These are phyloP conservation scores for Boechera stricta DNA, from an alignment of 345 rosid genomes.

Conservation along the genomic window DNA sequence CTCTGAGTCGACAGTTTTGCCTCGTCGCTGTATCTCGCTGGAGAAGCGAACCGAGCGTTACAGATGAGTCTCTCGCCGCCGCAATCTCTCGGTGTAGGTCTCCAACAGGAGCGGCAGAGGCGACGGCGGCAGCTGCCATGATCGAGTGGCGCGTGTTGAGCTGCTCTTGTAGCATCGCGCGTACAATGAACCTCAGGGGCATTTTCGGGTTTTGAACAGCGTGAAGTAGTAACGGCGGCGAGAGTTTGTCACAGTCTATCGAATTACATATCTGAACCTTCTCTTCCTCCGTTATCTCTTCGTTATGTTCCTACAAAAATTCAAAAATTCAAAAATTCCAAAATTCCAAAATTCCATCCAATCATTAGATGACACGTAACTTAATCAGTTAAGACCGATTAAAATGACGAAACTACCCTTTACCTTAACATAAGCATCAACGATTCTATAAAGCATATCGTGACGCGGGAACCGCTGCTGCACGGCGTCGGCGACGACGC, in stretches of 20 bases:
- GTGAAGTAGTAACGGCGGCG: constrained; percentile 66
- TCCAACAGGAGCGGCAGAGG: constrained; percentile 6
- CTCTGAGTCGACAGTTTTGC: constrained; percentile 64
- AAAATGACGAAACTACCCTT: constrained; percentile 10
- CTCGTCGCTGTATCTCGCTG: constrained; percentile 65
- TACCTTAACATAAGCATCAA: constrained; percentile 83
- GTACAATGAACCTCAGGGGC: constrained; percentile 78
- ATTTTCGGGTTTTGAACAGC: constrained; percentile 84
- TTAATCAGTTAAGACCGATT: background rate
- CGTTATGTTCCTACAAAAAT: constrained; percentile 54
- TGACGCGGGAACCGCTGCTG: constrained; percentile 58
- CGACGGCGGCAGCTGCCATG: constrained; percentile 41
- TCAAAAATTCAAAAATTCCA: background rate
- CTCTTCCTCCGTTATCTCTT: constrained; percentile 65
- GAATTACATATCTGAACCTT: constrained; percentile 63
- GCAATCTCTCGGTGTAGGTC: background rate
- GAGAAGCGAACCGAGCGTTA: constrained; percentile 75
- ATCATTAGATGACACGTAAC: constrained; percentile 1
- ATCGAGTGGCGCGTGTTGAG: constrained; percentile 71
- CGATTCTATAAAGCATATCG: constrained; percentile 67
- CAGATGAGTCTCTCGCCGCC: constrained; percentile 6
- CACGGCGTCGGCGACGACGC: constrained; percentile 59
- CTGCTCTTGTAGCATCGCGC: constrained; percentile 87
- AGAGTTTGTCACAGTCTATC: constrained; percentile 79
- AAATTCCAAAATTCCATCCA: background rate